Evolutionary conservation across 2,329 filamentous ascomycete species (phyloP).

Genomic region (Alternaria ventricosa): DNA sequence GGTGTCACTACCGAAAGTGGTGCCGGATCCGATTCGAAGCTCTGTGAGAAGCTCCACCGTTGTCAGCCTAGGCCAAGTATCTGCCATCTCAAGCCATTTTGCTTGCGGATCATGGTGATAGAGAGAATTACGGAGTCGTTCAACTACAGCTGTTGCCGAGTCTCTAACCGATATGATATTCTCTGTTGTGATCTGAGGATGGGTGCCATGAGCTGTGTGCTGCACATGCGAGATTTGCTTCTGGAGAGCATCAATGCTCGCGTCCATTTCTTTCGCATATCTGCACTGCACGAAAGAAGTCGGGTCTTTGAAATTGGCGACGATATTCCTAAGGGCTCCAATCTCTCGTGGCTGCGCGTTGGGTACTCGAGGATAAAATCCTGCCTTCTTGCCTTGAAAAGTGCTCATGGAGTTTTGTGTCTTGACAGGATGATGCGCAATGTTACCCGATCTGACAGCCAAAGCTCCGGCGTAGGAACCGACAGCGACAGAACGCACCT

Average conservation of each 20-base stretch:
- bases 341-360: slow-evolving; percentile 2
- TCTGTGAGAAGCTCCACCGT: slow-evolving; percentile 56
- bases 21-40: slow-evolving; percentile 48
- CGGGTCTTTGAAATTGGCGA: slow-evolving; percentile 27
- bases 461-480: neutral
- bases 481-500: neutral
- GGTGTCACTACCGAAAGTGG: slow-evolving; percentile 44
- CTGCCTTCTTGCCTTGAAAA: neutral
- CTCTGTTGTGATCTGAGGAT: slow-evolving; percentile 3
- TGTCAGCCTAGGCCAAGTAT: slow-evolving; percentile 58
- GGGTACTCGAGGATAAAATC: neutral
- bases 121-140: slow-evolving; percentile 13
- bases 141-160: slow-evolving; percentile 13
- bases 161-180: slow-evolving; percentile 24
- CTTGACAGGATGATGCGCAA: neutral
- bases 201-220: neutral
- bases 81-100: slow-evolving; percentile 52
- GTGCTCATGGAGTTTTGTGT: neutral
- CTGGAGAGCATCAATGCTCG: slow-evolving; percentile 44
- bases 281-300: slow-evolving; percentile 42
- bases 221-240: neutral
- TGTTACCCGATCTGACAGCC: neutral
- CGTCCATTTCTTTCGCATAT: slow-evolving; percentile 49
- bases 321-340: slow-evolving; percentile 18
- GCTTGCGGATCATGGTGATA: slow-evolving; percentile 31